Evolutionary conservation across 768 basidiomycete genomes (phyloP), one percentile per base, ranked within the genome.

Genomic region (Hydnomerulius pinastri): DNA sequence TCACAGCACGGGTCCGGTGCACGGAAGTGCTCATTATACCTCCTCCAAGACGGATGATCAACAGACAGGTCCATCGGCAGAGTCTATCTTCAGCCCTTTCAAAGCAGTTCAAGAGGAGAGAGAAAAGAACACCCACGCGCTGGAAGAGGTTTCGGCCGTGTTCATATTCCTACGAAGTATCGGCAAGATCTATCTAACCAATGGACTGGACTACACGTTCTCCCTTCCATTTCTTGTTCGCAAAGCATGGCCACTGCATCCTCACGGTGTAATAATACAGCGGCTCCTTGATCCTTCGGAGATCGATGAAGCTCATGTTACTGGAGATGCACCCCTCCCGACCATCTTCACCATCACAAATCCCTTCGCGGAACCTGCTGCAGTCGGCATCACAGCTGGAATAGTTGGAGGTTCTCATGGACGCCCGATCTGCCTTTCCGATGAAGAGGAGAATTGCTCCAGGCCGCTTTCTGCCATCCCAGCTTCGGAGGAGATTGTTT

Each of bases 261-360:
- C 91, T 1, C 85, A 88, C 55, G 91, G 91, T 1, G 78, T 92
- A 20, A 75, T 92, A 71, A 80, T 93, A 36, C 87, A 92, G 59
- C 76, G 91, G 23, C 79, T 81, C 4, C 72, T 90, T 41, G 87
- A 89, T 57, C 74, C 79, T 1, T 71, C 73, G 6, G 90, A 93
- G 63, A 61, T 85, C 5, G 74, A 78, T 15, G 89, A 91, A 47
- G 84, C 83, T 3, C 78, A 79, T 42, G 60, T 73, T n/a, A 79
- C 81, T 0, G 86, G 85, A 9, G 85, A 90, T 32, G 73, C 78
- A 15, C 74, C 82, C 0, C 73, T 92, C n/a, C 89, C 91, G 0
- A 90, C 89, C 12, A 79, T 92, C 21, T 92, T 92, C 66, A 82
- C 86, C 15, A 73, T 93, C 54, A 86, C 84, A 8, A 87, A 81